Conservation (phyloP, 2,329 filamentous ascomycete species). For the Neurospora sp. region DNA sequence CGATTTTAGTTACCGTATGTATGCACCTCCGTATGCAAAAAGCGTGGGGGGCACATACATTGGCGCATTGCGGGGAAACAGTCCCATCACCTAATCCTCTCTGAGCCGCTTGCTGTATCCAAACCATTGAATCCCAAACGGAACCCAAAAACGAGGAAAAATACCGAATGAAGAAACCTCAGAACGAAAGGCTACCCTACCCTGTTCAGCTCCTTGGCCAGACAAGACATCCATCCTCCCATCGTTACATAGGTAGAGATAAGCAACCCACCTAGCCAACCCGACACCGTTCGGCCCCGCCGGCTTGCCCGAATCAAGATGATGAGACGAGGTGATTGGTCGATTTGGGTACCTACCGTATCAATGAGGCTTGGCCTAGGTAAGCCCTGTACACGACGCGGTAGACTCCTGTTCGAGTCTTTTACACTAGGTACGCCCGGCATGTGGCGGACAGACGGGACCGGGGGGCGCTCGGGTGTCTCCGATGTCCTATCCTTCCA, state of each 20-base stretch:
- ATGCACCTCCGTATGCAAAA: neutral
- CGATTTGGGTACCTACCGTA: neutral
- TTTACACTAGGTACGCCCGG: neutral
- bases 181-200: neutral
- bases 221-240: no score
- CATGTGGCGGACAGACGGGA: neutral
- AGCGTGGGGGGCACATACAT: neutral
- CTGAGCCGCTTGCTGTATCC: neutral
- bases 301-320: neutral
- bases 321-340: neutral
- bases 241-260: neutral
- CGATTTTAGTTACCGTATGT: neutral
- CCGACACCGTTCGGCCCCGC: neutral
- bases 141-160: neutral
- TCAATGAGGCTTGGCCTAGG: neutral
- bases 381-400: neutral
- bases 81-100: neutral
- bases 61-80: neutral
- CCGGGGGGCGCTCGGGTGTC: neutral
- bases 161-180: neutral
- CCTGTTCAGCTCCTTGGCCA: neutral
- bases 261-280: neutral
- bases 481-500: neutral
- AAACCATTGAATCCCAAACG: neutral
- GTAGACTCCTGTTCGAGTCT: neutral